Evolutionary conservation across 495 filamentous ascomycete genomes (phyloP).

Genomic region (Lophiotrema nucula): DNA sequence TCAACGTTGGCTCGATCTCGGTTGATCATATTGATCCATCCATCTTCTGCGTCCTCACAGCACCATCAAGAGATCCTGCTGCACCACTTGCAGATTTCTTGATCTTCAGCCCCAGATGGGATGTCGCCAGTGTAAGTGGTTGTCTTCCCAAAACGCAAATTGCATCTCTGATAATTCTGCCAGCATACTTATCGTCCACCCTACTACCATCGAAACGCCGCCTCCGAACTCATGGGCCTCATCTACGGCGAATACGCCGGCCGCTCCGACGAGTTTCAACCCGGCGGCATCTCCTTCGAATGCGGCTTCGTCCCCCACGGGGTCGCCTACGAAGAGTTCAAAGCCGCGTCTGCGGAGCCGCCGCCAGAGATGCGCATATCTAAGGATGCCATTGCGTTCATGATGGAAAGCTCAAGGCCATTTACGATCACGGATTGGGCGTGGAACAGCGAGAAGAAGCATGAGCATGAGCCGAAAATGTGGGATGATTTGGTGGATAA

Average conservation of each 20-base stretch:
- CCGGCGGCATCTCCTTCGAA: constrained; percentile 58
- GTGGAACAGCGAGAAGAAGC: constrained; percentile 53
- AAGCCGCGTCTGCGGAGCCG: constrained; percentile 51
- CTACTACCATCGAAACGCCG: constrained; percentile 54
- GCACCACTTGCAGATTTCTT: constrained; percentile 52
- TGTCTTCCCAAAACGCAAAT: background rate
- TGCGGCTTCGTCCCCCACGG: constrained; percentile 59
- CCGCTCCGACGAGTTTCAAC: constrained; percentile 57
- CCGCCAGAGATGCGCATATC: constrained; percentile 52
- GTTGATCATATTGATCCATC: constrained; percentile 55
- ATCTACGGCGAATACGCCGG: constrained; percentile 57
- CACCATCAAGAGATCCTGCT: constrained; percentile 45
- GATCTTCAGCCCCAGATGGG: constrained; percentile 53
- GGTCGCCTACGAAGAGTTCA: constrained; percentile 64
- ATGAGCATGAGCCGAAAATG: constrained; percentile 58
- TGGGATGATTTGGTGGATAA: constrained; percentile 56
- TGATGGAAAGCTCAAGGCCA: constrained; percentile 57
- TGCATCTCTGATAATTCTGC: constrained; percentile 31
- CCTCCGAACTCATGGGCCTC: constrained; percentile 53
- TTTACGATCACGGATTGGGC: constrained; percentile 56
- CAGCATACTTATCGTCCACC: constrained; percentile 52
- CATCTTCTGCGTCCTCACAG: constrained; percentile 54
- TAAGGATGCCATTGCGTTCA: constrained; percentile 54
- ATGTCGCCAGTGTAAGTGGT: constrained; percentile 46
- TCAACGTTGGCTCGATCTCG: constrained; percentile 51